phyloP scores from a whole-genome alignment of 2,329 filamentous ascomycete genomes.

The Ophiosphaerella korrae region DNA sequence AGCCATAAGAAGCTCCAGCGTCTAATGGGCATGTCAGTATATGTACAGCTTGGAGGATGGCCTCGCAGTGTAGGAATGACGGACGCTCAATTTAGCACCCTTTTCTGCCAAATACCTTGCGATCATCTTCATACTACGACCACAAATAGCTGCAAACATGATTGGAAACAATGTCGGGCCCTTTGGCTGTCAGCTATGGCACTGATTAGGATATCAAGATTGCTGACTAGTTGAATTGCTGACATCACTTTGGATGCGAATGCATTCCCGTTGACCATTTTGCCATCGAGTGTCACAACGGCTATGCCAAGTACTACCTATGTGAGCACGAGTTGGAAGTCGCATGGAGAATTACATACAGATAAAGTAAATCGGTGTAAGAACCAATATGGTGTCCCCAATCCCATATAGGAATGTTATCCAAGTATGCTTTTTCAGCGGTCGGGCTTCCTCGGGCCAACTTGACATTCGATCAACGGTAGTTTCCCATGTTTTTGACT shows the following conservation, averaged over 20 bases:
- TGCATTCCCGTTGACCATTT: conserved; percentile 22
- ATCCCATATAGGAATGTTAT: conserved; percentile 22
- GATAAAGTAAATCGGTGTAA: conserved; percentile 43
- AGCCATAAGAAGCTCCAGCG: conserved; percentile 42
- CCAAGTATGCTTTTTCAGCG: conserved; percentile 32
- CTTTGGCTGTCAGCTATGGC: conserved; percentile 9
- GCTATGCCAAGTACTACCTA: conserved; percentile 35
- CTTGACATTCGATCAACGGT: conserved; percentile 28
- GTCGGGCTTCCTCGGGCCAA: conserved; percentile 36
- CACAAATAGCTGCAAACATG: conserved; percentile 42
- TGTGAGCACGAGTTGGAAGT: background rate
- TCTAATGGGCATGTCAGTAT: conserved; percentile 21
- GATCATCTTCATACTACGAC: conserved; percentile 44
- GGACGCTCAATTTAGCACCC: conserved; percentile 38
- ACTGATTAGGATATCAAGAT: background rate
- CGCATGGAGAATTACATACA: conserved; percentile 20
- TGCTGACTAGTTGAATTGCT: conserved; percentile 32
- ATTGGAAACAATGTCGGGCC: conserved; percentile 46
- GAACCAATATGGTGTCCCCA: conserved; percentile 35
- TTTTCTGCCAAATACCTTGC: conserved; percentile 41
- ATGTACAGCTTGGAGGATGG: background rate
- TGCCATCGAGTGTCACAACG: conserved; percentile 28
- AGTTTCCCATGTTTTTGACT: conserved; percentile 30
- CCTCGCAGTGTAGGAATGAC: conserved; percentile 1
- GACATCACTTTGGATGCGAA: conserved; percentile 35